A percentile compares a stretch with the other conserved stretches of the same genome.
Conservation (phyloP, 2,329 filamentous ascomycete species). For the Nemania bipapillata region DNA sequence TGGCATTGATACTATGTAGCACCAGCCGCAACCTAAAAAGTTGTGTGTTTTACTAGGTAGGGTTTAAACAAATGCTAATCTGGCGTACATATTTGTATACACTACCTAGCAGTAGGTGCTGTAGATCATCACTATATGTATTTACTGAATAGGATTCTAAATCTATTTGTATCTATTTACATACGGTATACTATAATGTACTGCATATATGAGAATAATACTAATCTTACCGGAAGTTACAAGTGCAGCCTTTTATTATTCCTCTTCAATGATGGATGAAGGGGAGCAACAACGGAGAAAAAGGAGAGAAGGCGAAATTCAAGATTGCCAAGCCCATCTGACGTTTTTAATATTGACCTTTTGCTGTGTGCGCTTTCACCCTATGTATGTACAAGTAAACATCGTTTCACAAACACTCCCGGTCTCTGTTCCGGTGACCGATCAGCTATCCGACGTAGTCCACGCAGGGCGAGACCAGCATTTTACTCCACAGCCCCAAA, state of each 20-base stretch:
- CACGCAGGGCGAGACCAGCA: slow-evolving; percentile 41
- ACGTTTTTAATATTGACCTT: not conserved
- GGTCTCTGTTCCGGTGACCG: slow-evolving; percentile 23
- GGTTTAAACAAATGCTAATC: too few relatives aligned
- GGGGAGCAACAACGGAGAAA: not conserved
- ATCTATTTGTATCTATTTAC: too few relatives aligned
- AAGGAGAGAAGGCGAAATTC: not conserved
- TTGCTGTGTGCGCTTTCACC: not conserved
- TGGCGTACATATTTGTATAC: too few relatives aligned
- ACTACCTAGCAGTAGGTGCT: too few relatives aligned
- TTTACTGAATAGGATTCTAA: too few relatives aligned
- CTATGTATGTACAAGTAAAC: too few relatives aligned
- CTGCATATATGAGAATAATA: too few relatives aligned
- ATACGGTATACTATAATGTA: too few relatives aligned
- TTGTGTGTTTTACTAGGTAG: too few relatives aligned
- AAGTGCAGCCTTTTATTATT: too few relatives aligned
- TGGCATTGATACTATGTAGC: not conserved
- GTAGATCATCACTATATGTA: too few relatives aligned
- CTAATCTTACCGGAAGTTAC: too few relatives aligned
- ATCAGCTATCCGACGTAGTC: slow-evolving; percentile 25
- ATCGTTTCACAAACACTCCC: slow-evolving; percentile 7
- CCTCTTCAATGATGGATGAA: not conserved
- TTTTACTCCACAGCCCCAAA: slow-evolving; percentile 43
- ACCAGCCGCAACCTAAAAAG: not conserved
- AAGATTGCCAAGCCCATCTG: not conserved